These are phyloP conservation scores for Russula griseocarnosa DNA, from an alignment of 768 basidiomycete species.

Conservation along the genomic window DNA sequence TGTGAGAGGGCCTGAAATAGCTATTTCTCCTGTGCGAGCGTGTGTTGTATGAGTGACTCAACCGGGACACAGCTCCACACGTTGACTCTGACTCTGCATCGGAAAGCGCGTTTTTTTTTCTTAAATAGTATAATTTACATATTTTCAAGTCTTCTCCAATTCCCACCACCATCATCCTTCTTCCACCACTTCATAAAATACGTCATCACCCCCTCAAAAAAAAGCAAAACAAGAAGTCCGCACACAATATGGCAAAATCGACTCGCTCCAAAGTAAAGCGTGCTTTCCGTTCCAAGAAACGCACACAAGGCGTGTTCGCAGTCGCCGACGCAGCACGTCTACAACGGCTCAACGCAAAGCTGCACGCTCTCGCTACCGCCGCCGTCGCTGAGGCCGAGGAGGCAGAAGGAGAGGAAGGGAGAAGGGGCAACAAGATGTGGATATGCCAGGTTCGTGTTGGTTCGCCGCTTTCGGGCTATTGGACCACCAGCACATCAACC, in stretches of 20 bases:
- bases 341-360: conserved; percentile 64
- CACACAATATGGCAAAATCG: conserved; percentile 86
- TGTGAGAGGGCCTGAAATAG: background rate
- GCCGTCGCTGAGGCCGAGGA: background rate
- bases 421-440: conserved; percentile 28
- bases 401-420: conserved; percentile 5
- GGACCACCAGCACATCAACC: conserved; percentile 54
- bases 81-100: background rate
- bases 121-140: background rate
- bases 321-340: conserved; percentile 74
- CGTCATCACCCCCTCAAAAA: background rate
- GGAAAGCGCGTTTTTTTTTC: background rate
- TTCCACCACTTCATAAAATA: background rate
- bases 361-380: conserved; percentile 44
- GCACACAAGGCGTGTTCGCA: conserved; percentile 69
- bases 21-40: background rate
- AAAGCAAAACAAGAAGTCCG: background rate
- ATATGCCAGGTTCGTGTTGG: conserved; percentile 28
- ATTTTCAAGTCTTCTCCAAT: no score
- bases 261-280: conserved; percentile 79
- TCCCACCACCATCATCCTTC: background rate
- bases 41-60: conserved; percentile 1
- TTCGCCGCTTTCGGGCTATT: conserved; percentile 22
- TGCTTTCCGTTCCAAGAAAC: conserved; percentile 70
- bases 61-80: background rate